Base-by-base conservation (phyloP, 2,329 filamentous ascomycete genomes). In the Xylariaceae sp. region DNA sequence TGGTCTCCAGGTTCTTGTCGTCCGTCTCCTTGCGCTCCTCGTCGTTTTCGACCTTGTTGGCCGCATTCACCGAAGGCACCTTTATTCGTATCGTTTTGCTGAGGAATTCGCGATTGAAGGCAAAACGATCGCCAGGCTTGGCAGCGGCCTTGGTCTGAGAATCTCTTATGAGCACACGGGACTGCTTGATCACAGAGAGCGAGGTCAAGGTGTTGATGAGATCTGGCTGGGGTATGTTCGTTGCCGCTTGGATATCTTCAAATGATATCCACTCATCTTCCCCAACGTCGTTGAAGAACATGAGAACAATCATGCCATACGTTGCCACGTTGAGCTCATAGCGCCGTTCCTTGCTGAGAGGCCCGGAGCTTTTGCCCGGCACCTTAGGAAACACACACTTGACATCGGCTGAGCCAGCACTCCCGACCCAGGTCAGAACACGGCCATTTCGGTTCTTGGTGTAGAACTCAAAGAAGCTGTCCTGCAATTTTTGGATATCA, bases 301-400 rank as follows among this genome's bases (percentile, higher is more conserved):
- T 59, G 14, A 98, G 61, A 16, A 96, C 79, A 14, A 95, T 65
- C 85, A 96, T 94, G 49, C 80, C 87, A 55, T 92, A 92, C 0
- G 92, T 96, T 2, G 88, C 83, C 14, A 94, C 88, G 40, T 88
- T 94, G 35, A 98, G 67, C 50, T 98, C 92, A 52, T 96, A 90
- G 22, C 81, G 79, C 21, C 83, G 72, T 43, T 83, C 80, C 37
- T 72, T 76, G 37, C 72, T 68, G 15, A 80, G 55, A 0, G 64
- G 58, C 0, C 72, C 68, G 3, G 79, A 75, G 10, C 78, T 74
- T 50, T 88, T 88, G 21, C 83, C 81, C 24, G 77, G 72, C 1
- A 84, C 67, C 51, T 77, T 73, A 21, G 82, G 80, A 60, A 98
- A 80, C 24, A 77, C 66, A 41, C 86, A 92, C 37, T 82, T 80